Conservation (phyloP, 2,329 filamentous ascomycete genomes). For the Lasiodiplodia citricola region DNA sequence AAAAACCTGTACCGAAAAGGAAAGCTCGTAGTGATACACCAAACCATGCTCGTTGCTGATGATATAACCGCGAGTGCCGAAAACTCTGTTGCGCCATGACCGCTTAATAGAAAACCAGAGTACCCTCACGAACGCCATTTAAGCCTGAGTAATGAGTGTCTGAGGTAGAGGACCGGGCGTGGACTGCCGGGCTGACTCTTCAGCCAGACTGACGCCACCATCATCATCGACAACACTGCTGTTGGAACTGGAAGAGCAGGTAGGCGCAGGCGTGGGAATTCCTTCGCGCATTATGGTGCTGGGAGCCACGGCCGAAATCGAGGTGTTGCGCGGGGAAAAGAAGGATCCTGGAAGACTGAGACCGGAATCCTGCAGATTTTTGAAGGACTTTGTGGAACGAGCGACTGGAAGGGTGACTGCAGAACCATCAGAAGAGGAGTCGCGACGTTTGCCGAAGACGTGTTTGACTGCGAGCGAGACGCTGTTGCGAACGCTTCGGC, state of each 20-base stretch:
- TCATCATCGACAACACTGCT: constrained; percentile 3
- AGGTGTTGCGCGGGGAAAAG: constrained; percentile 12
- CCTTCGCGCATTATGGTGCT: background rate
- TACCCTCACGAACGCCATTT: background rate
- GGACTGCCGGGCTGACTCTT: constrained; percentile 60
- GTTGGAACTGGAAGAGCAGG: background rate
- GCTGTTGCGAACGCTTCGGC: constrained; percentile 13
- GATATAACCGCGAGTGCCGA: background rate
- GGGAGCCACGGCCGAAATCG: background rate
- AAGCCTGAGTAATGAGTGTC: constrained; percentile 29
- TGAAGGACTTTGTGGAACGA: constrained; percentile 21
- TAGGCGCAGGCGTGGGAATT: constrained; percentile 3
- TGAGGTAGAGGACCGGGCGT: constrained; percentile 41
- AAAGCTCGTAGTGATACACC: constrained; percentile 10
- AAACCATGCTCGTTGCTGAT: background rate
- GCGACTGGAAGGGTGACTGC: constrained; percentile 38
- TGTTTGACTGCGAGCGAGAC: constrained; percentile 18
- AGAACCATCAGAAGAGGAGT: constrained; percentile 40
- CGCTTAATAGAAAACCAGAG: background rate
- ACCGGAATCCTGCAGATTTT: constrained; percentile 12
- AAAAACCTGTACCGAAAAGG: background rate
- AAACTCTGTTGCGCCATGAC: background rate
- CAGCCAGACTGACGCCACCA: constrained; percentile 61
- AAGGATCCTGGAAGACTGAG: constrained; percentile 23
- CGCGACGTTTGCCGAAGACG: constrained; percentile 26